Conservation (phyloP, 169 alveolate genomes). For the Plasmodium gallinaceum region DNA sequence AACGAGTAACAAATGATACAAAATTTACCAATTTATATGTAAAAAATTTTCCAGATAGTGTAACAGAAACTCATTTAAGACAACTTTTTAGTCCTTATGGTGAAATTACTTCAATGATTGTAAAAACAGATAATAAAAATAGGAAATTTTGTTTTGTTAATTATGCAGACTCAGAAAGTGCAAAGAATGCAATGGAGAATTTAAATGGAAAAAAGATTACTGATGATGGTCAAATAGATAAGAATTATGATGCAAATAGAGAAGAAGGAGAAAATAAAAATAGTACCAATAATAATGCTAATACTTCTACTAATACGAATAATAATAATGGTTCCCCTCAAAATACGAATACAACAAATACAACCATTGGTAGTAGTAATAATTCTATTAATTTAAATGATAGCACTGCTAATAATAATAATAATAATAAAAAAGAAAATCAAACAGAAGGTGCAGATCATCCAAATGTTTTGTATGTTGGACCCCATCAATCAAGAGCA, state of each 20-base stretch:
- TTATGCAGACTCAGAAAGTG: conserved; percentile 89
- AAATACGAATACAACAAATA: conserved; percentile 3
- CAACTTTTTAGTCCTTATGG: conserved; percentile 91
- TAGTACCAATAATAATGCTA: neutral
- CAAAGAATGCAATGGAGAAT: conserved; percentile 91
- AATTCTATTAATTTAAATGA: neutral
- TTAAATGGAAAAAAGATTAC: conserved; percentile 88
- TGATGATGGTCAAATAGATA: conserved; percentile 78
- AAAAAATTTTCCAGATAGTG: conserved; percentile 92
- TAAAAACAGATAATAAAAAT: conserved; percentile 90
- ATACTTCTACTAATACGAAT: neutral
- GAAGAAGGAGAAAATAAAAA: conserved; percentile 30
- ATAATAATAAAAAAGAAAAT: neutral
- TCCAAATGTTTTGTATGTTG: conserved; percentile 85
- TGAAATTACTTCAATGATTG: conserved; percentile 89
- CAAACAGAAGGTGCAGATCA: conserved; percentile 18
- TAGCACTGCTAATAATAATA: neutral
- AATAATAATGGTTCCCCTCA: conserved; percentile 1
- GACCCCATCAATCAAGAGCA: conserved; percentile 92
- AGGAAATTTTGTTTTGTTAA: conserved; percentile 92
- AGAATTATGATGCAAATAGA: conserved; percentile 53
- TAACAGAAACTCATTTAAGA: conserved; percentile 88
- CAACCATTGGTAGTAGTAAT: conserved; percentile 11
- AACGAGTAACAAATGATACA: conserved; percentile 82
- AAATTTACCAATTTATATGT: conserved; percentile 92